Conservation (phyloP, 345 rosid species). For the Excoecaria cochinchinensis region DNA sequence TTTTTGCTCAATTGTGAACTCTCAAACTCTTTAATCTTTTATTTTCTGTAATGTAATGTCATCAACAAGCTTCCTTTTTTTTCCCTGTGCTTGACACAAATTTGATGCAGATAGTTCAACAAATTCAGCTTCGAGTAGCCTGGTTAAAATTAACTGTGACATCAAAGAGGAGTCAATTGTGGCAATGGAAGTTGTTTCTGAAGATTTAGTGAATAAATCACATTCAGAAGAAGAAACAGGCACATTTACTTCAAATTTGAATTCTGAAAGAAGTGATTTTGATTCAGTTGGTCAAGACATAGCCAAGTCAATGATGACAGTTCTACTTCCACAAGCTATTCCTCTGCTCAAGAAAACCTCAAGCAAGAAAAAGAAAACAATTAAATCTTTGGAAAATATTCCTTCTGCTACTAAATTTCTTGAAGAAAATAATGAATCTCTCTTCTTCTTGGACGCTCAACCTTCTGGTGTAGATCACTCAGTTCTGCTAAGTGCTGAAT, state of each 20-base stretch:
- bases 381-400: conserved; percentile 23
- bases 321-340: conserved; percentile 89
- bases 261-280: conserved; percentile 44
- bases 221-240: conserved; percentile 41
- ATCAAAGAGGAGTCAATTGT: conserved; percentile 34
- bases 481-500: conserved; percentile 29
- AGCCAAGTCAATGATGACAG: conserved; percentile 70
- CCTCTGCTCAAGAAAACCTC: conserved; percentile 63
- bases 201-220: conserved; percentile 41
- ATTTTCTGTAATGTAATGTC: conserved; percentile 12
- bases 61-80: conserved; percentile 7
- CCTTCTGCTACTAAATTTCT: conserved; percentile 20
- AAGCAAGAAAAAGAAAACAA: conserved; percentile 38
- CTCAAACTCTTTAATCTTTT: conserved; percentile 10
- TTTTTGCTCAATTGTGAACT: conserved; percentile 19
- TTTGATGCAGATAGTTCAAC: conserved; percentile 38
- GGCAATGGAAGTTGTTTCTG: conserved; percentile 30
- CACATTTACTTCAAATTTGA: conserved; percentile 36
- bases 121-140: conserved; percentile 30
- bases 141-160: conserved; percentile 19
- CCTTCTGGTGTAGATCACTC: conserved; percentile 23
- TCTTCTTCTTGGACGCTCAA: conserved; percentile 28
- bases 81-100: conserved; percentile 20
- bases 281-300: conserved; percentile 60
- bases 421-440: conserved; percentile 30